Conservation (phyloP, 2,329 filamentous ascomycete genomes). For the Zalaria sp. region DNA sequence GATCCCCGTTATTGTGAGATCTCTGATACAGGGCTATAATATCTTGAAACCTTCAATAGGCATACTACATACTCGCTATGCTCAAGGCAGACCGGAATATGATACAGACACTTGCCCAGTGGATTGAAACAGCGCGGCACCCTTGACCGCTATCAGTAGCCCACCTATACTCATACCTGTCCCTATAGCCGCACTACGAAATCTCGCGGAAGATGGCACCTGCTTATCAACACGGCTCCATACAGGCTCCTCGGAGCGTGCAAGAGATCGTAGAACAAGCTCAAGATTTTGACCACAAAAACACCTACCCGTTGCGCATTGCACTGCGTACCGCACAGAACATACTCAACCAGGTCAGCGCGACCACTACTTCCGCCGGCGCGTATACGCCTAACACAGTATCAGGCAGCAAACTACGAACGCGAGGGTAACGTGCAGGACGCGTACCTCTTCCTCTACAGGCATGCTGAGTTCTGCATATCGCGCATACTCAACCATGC, state of each 20-base stretch:
- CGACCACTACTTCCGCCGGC: slow-evolving; percentile 14
- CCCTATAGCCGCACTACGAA: no score
- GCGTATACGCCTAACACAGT: slow-evolving; percentile 14
- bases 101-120: no score
- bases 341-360: slow-evolving; percentile 61
- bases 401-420: slow-evolving; percentile 75
- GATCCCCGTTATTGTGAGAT: no score
- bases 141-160: no score
- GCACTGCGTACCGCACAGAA: slow-evolving; percentile 73
- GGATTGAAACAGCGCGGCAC: no score
- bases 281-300: slow-evolving; percentile 68
- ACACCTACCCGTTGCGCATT: slow-evolving; percentile 58
- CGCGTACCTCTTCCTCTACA: slow-evolving; percentile 81
- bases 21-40: no score
- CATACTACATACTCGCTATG: no score
- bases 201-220: neutral
- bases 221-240: neutral
- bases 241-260: slow-evolving; percentile 47
- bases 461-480: slow-evolving; percentile 74
- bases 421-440: slow-evolving; percentile 75
- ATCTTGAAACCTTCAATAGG: no score
- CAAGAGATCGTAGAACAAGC: slow-evolving; percentile 67
- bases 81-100: no score
- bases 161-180: no score
- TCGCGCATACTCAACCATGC: slow-evolving; percentile 64